Conservation (phyloP, 179 eudicot species). For the Actinidia chinensis region DNA sequence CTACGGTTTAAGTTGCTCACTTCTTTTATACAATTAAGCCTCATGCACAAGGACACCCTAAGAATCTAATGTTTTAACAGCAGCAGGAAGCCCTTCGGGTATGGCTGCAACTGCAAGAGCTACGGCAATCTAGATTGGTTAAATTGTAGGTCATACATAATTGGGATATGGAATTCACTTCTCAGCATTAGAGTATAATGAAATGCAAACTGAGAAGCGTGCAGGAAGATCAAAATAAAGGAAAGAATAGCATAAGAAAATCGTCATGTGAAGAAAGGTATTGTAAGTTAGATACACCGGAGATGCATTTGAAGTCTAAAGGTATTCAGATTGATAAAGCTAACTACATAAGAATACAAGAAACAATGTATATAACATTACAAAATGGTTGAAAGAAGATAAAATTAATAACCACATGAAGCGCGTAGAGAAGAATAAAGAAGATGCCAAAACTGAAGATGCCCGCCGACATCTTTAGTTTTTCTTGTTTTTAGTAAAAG, state of each 20-base stretch:
- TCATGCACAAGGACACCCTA: neutral
- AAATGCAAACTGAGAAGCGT: conserved; percentile 8
- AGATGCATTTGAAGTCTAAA: neutral
- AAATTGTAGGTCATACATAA: conserved; percentile 14
- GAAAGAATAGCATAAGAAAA: neutral
- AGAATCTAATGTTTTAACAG: conserved; percentile 52
- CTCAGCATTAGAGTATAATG: conserved; percentile 3
- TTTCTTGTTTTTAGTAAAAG: too few relatives aligned
- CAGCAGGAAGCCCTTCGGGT: conserved; percentile 99
- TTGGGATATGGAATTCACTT: conserved; percentile 1
- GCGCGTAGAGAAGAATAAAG: neutral
- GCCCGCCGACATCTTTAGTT: too few relatives aligned
- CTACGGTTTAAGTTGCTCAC: neutral
- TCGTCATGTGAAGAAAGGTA: conserved; percentile 2
- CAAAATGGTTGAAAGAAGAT: neutral
- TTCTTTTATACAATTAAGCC: neutral
- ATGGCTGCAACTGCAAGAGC: conserved; percentile 99
- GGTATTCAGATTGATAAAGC: neutral
- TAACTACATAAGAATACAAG: neutral
- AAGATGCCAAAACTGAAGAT: neutral
- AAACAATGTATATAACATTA: neutral
- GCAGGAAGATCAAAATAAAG: neutral
- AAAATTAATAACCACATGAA: neutral
- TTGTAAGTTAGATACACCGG: neutral
- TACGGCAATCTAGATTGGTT: conserved; percentile 81